phyloP scores from a whole-genome alignment of 257 asterid genomes.

The Paulownia fortunei region DNA sequence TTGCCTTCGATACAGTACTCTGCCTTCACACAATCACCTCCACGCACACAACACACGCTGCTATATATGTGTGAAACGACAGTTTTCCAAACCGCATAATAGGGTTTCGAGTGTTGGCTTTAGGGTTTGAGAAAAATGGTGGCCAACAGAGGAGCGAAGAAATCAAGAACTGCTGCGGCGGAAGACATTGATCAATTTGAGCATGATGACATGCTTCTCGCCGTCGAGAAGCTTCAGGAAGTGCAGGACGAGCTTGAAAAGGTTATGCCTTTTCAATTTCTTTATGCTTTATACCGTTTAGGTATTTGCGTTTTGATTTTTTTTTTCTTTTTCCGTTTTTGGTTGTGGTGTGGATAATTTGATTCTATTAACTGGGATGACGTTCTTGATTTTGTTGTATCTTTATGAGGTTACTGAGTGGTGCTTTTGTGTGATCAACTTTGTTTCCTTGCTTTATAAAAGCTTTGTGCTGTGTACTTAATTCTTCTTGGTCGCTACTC shows the following conservation, averaged over 20 bases:
- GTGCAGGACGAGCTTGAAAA: slow-evolving; percentile 55
- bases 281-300: neutral
- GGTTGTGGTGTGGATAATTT: neutral
- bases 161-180: slow-evolving; percentile 33
- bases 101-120: slow-evolving; percentile 22
- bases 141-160: slow-evolving; percentile 50
- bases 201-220: slow-evolving; percentile 22
- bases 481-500: neutral
- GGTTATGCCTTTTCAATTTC: slow-evolving; percentile 37
- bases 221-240: slow-evolving; percentile 54
- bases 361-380: neutral
- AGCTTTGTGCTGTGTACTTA: neutral
- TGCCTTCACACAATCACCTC: neutral
- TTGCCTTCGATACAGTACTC: neutral
- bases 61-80: slow-evolving; percentile 19
- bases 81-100: neutral
- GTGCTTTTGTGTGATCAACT: neutral
- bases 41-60: neutral
- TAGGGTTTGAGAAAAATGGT: slow-evolving; percentile 43
- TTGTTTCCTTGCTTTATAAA: neutral
- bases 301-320: neutral
- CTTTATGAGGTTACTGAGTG: neutral
- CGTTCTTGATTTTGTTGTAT: slow-evolving; percentile 1
- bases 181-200: slow-evolving; percentile 40
- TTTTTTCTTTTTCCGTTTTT: too few species aligned